A percentile compares a stretch with the other conserved stretches of the same genome.
These are phyloP conservation scores for Pichia sp. DNA, from an alignment of 1,139 yeast genomes.

Conservation along the genomic window DNA sequence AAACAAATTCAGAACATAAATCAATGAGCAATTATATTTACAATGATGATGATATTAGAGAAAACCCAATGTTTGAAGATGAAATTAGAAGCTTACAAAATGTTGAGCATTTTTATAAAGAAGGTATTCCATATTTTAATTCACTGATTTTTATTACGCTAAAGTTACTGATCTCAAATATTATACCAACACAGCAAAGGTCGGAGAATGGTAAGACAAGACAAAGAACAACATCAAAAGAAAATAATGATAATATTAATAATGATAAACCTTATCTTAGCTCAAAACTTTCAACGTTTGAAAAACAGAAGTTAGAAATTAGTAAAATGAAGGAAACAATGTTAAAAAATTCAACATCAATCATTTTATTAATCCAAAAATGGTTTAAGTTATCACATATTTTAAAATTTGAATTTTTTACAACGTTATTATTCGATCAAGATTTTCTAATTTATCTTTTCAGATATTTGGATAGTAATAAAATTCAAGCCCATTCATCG, in stretches of 20 bases:
- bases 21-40: conserved; percentile 11
- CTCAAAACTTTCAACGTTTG: conserved; percentile 17
- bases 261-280: conserved; percentile 15
- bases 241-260: background rate
- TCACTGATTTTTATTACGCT: conserved; percentile 59
- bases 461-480: conserved; percentile 36
- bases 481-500: conserved; percentile 21
- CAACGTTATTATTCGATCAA: conserved; percentile 65
- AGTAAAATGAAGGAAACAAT: conserved; percentile 57
- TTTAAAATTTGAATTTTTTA: conserved; percentile 68
- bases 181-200: conserved; percentile 20
- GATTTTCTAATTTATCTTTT: conserved; percentile 27
- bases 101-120: conserved; percentile 55
- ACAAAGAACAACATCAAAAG: conserved; percentile 12
- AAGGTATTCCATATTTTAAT: conserved; percentile 48
- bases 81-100: conserved; percentile 44
- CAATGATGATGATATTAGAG: conserved; percentile 18
- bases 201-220: conserved; percentile 12
- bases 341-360: conserved; percentile 55
- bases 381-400: conserved; percentile 83
- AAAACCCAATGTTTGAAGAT: conserved; percentile 32
- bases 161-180: conserved; percentile 52
- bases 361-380: conserved; percentile 46
- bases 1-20: conserved; percentile 14
- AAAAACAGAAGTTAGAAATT: conserved; percentile 45